Conservation (phyloP, 2,329 filamentous ascomycete genomes). For the Zasmidium citrigriseum region DNA sequence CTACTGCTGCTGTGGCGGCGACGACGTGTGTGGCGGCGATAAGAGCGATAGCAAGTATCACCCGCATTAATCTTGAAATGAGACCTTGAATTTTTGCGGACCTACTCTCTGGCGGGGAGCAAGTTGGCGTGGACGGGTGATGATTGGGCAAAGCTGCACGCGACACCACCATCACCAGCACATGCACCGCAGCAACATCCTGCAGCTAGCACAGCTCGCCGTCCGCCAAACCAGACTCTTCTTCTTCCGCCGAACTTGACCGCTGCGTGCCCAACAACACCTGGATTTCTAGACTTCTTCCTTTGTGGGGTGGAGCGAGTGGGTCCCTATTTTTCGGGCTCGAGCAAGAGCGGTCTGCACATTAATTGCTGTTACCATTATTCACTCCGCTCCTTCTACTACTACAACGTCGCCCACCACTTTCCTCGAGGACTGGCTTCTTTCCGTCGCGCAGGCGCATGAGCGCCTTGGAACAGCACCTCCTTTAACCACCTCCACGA, state of each 20-base stretch:
- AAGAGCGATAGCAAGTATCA: neutral
- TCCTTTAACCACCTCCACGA: conserved; percentile 4
- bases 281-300: neutral
- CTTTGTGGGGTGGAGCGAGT: neutral
- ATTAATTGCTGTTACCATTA: no score
- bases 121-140: neutral
- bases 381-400: neutral
- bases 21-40: conserved; percentile 4
- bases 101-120: neutral
- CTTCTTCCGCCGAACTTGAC: neutral
- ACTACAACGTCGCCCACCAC: neutral
- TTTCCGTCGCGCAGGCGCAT: conserved; percentile 15
- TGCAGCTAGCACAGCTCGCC: neutral
- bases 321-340: conserved; percentile 3
- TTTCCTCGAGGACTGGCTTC: conserved; percentile 6
- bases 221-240: neutral
- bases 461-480: conserved; percentile 14
- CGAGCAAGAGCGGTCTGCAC: conserved; percentile 13
- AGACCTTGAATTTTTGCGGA: neutral
- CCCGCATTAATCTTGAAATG: neutral
- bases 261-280: neutral
- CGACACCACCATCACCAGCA: neutral
- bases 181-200: neutral
- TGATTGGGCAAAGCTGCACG: neutral
- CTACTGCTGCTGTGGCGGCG: neutral